phyloP scores from a whole-genome alignment of 306 rosid genomes.

The Quercus gilva region DNA sequence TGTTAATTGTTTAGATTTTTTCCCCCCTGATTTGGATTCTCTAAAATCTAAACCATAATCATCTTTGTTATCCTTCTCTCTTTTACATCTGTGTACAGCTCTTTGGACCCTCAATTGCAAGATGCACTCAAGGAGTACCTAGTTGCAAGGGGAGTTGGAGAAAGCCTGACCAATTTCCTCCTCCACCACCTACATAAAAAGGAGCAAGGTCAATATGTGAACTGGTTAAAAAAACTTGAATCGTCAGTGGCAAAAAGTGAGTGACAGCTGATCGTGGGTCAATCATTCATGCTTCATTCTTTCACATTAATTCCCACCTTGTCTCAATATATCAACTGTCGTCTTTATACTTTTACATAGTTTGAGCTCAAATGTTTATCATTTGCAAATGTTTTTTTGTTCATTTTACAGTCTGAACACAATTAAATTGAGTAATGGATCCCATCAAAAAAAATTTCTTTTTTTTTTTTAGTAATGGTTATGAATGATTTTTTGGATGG shows the following conservation, averaged over 20 bases:
- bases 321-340: background rate
- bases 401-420: background rate
- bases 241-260: constrained; percentile 34
- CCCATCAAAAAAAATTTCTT: too few relatives aligned
- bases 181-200: constrained; percentile 55
- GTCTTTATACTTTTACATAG: too few relatives aligned
- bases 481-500: background rate
- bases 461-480: background rate
- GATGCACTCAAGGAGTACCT: constrained; percentile 55
- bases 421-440: background rate
- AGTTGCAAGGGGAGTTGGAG: constrained; percentile 59
- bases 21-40: background rate
- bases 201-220: constrained; percentile 68
- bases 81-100: constrained; percentile 34
- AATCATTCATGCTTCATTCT: constrained; percentile 8
- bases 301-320: background rate
- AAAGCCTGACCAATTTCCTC: constrained; percentile 60
- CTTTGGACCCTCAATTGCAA: constrained; percentile 45
- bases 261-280: constrained; percentile 12
- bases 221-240: constrained; percentile 67
- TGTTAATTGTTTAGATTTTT: background rate
- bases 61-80: constrained; percentile 7
- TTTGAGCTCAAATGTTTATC: background rate
- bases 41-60: background rate
- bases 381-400: background rate